Percentiles rank a stretch among this genome's conserved stretches.
Conservation (phyloP, 148 eudicot species). For the Spergularia bocconei region DNA sequence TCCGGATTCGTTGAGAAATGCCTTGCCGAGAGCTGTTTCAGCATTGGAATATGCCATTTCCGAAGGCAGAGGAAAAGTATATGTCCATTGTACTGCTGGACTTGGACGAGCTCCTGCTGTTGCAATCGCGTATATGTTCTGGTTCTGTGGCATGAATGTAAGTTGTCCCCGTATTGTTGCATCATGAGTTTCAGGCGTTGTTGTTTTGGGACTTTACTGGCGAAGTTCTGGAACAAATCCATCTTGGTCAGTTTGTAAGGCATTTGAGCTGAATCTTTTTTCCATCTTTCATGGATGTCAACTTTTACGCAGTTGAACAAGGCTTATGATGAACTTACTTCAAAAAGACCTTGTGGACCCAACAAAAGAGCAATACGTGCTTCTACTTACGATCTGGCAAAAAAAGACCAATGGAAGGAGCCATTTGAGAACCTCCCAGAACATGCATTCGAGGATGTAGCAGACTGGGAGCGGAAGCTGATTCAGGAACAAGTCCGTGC, state of each 20-base stretch:
- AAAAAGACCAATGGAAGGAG: constrained; percentile 71
- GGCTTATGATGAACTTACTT: constrained; percentile 63
- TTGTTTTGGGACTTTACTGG: background rate
- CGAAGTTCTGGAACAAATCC: background rate
- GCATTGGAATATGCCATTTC: constrained; percentile 79
- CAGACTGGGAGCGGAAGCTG: constrained; percentile 84
- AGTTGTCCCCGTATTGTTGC: constrained; percentile 24
- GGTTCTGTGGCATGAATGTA: constrained; percentile 87
- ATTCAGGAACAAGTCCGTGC: constrained; percentile 76
- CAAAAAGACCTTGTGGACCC: constrained; percentile 90
- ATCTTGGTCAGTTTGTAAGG: background rate
- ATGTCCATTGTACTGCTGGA: constrained; percentile 96
- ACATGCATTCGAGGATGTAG: constrained; percentile 66
- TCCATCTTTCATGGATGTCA: background rate
- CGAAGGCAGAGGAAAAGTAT: constrained; percentile 79
- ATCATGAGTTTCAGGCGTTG: background rate
- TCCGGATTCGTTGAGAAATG: constrained; percentile 76
- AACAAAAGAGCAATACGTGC: constrained; percentile 78
- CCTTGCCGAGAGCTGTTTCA: constrained; percentile 81
- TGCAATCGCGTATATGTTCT: constrained; percentile 89
- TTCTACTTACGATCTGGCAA: constrained; percentile 89
- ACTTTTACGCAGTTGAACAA: constrained; percentile 47
- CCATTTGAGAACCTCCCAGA: constrained; percentile 78
- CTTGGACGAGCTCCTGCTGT: constrained; percentile 97
- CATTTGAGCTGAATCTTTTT: background rate